Evolutionary conservation across 2,329 filamentous ascomycete species (phyloP).

Genomic region (Talaromyces sp.): DNA sequence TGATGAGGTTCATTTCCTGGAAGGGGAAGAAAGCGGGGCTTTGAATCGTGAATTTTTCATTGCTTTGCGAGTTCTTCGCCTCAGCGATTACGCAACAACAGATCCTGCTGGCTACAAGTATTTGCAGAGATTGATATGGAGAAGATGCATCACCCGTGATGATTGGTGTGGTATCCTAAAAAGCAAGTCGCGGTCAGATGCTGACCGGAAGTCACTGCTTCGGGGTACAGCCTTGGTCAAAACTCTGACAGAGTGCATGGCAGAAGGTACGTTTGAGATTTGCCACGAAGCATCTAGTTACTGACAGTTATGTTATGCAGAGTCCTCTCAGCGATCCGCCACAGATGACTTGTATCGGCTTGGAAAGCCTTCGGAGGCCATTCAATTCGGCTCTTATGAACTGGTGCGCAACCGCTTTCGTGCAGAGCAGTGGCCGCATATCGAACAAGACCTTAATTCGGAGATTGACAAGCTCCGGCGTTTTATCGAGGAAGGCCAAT

Average conservation of each 20-base stretch:
- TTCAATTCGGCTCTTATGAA: conserved; percentile 28
- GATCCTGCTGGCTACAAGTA: conserved; percentile 53
- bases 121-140: conserved; percentile 68
- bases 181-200: conserved; percentile 68
- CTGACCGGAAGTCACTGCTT: conserved; percentile 58
- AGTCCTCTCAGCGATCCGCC: conserved; percentile 12
- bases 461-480: conserved; percentile 64
- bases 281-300: conserved; percentile 21
- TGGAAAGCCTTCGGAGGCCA: conserved; percentile 22
- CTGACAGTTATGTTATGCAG: conserved; percentile 12
- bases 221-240: conserved; percentile 62
- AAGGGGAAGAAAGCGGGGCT: conserved; percentile 44
- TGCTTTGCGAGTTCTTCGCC: conserved; percentile 55
- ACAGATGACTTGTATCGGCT: conserved; percentile 19
- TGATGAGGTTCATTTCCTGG: conserved; percentile 44
- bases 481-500: conserved; percentile 61
- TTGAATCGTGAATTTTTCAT: conserved; percentile 64
- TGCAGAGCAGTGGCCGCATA: conserved; percentile 59
- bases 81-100: conserved; percentile 52
- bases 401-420: conserved; percentile 50
- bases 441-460: conserved; percentile 64
- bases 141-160: conserved; percentile 75
- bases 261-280: conserved; percentile 50
- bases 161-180: conserved; percentile 79
- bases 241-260: conserved; percentile 60